Evolutionary conservation across 345 rosid species (phyloP).

Genomic region (Corchorus capsularis): DNA sequence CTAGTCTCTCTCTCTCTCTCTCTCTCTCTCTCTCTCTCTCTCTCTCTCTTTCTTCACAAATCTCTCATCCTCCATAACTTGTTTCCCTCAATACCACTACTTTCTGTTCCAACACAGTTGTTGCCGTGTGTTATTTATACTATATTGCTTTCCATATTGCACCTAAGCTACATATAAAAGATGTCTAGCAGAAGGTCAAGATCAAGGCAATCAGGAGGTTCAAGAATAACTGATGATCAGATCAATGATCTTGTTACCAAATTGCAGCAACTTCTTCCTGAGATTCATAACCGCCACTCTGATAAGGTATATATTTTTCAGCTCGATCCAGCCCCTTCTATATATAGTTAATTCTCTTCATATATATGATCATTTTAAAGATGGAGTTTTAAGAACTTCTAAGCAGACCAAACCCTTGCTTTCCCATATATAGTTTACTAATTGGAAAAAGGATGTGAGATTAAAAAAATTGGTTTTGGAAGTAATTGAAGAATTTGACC

Average conservation of each 20-base stretch:
- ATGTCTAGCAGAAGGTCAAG: conserved; percentile 90
- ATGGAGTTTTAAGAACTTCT: no score
- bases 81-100: conserved; percentile 10
- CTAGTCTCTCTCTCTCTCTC: no score
- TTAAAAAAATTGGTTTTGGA: no score
- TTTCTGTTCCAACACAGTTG: not conserved
- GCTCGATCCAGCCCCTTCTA: no score
- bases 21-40: not conserved
- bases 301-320: no score
- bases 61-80: conserved; percentile 26
- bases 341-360: no score
- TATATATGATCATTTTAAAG: no score
- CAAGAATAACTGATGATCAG: conserved; percentile 89
- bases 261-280: conserved; percentile 87
- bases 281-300: conserved; percentile 63
- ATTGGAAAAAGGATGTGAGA: no score
- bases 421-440: no score
- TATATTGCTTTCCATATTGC: not conserved
- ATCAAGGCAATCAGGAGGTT: conserved; percentile 64
- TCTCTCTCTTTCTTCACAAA: not conserved
- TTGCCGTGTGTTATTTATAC: not conserved
- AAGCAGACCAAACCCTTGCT: no score
- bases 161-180: not conserved
- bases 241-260: conserved; percentile 84
- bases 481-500: no score